These are phyloP conservation scores for Sequoia sempervirens DNA, from an alignment of 75 land plant species.

Conservation along the genomic window DNA sequence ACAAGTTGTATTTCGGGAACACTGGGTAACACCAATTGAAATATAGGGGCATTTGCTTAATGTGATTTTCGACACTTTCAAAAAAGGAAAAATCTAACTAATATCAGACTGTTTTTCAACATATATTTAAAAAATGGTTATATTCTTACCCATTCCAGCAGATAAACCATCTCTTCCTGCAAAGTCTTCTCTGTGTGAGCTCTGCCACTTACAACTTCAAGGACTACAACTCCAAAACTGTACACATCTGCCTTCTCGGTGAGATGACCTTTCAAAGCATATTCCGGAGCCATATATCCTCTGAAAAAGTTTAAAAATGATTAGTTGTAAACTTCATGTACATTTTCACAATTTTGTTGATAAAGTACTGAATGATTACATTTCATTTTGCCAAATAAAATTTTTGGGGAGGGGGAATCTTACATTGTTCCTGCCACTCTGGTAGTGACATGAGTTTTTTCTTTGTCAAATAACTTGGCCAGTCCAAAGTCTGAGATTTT, in stretches of 20 bases:
- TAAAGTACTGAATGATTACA: not conserved
- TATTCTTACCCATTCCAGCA: constrained; percentile 45
- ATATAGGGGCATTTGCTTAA: not conserved
- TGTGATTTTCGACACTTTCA: too few species aligned
- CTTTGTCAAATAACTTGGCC: constrained; percentile 24
- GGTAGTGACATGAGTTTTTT: constrained; percentile 27
- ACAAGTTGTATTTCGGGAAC: too few species aligned
- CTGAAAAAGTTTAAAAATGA: constrained; percentile 11
- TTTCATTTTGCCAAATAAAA: not conserved
- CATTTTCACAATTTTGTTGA: not conserved
- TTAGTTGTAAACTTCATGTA: not conserved
- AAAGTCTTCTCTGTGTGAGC: constrained; percentile 38
- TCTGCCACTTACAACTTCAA: constrained; percentile 43
- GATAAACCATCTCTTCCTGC: constrained; percentile 34
- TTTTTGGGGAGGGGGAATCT: not conserved
- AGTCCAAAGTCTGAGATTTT: constrained; percentile 26
- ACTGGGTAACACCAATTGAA: too few species aligned
- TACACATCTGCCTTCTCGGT: constrained; percentile 60
- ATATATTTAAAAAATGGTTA: not conserved
- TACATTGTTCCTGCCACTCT: constrained; percentile 42
- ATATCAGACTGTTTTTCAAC: not conserved
- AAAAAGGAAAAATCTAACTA: too few species aligned
- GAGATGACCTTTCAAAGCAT: constrained; percentile 34
- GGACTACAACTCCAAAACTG: constrained; percentile 47
- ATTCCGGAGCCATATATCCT: constrained; percentile 55